Evolutionary conservation across 2,329 filamentous ascomycete genomes (phyloP).

Genomic region (Neofusicoccum laricinum): DNA sequence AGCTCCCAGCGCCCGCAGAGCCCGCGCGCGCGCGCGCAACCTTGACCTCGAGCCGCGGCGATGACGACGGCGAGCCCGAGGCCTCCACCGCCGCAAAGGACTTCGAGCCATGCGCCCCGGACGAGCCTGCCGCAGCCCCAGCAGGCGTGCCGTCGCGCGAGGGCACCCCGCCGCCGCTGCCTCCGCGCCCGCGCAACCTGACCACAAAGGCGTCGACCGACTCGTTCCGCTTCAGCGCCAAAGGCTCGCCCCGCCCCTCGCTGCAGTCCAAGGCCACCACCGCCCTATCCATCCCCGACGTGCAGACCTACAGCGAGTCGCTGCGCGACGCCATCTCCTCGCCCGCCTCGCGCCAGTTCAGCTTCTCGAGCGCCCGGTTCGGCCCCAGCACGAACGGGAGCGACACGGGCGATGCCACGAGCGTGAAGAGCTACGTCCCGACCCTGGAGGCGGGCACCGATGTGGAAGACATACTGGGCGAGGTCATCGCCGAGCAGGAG

Average conservation of each 20-base stretch:
- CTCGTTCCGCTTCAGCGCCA: slow-evolving; percentile 38
- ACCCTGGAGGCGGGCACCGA: slow-evolving; percentile 65
- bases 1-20: not conserved
- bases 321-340: slow-evolving; percentile 25
- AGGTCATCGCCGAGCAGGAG: slow-evolving; percentile 61
- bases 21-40: not conserved
- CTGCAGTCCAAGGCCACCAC: slow-evolving; percentile 71
- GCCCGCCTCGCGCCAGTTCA: slow-evolving; percentile 36
- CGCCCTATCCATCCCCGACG: slow-evolving; percentile 77
- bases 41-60: not conserved
- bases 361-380: slow-evolving; percentile 30
- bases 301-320: slow-evolving; percentile 65
- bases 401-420: slow-evolving; percentile 62
- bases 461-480: slow-evolving; percentile 76
- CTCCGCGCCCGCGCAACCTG: slow-evolving; percentile 43
- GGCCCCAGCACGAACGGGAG: slow-evolving; percentile 44
- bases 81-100: not conserved
- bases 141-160: slow-evolving; percentile 33
- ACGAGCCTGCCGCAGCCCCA: not conserved
- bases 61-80: not conserved
- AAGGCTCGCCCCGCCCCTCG: slow-evolving; percentile 32
- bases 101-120: slow-evolving; percentile 6
- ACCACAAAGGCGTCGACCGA: slow-evolving; percentile 32
- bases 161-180: slow-evolving; percentile 54
- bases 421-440: slow-evolving; percentile 64